Base-by-base conservation (phyloP, 495 filamentous ascomycete genomes). In the Trichoderma erinaceum region DNA sequence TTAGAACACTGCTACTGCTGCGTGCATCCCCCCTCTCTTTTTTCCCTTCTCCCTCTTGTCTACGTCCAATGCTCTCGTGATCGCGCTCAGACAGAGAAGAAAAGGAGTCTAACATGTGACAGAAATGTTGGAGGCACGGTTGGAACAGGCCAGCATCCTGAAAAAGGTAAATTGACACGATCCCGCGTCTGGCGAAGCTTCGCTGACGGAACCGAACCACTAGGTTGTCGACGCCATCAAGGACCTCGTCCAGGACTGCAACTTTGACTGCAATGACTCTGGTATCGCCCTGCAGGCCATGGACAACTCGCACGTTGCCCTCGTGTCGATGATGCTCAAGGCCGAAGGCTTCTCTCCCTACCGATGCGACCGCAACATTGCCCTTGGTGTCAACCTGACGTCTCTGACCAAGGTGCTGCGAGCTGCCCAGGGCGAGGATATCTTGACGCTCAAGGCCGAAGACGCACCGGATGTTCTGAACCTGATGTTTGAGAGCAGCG, bases 191-290 rank as follows among this genome's bases (percentile, higher is more conserved):
- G 3, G 18, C 56, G 1, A 7, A 0, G 44, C 43, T 41, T 15
- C 15, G 61, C 44, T 46, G 25, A 61, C 10, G 38, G 67, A 44
- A 68, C 67, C 58, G 44, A 25, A 64, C 69, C 50, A 44, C 73
- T 29, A 97, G 94, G 92, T 97, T 71, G 93, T 98, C 78, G 96
- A 98, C 78, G 92, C 95, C 69, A 97, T 99, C 88, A 98, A 97
- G 81, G 96, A 99, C 74, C 88, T 99, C 35, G 95, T 99, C 65
- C 95, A 98, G 81, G 94, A 98, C 82, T 98, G 96, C 87, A 99
- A 99, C 82, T 99, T 99, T 82, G 95, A 99, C 83, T 99, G 96
- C 90, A 99, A 98, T 89, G 95, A 99, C 86, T 92, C 91, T 70
- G 95, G 95, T 65, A 94, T 99, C 78, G 93, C 93, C 66, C 90